Conservation (phyloP, 129 eudicot genomes). For the Smallanthus sonchifolius region DNA sequence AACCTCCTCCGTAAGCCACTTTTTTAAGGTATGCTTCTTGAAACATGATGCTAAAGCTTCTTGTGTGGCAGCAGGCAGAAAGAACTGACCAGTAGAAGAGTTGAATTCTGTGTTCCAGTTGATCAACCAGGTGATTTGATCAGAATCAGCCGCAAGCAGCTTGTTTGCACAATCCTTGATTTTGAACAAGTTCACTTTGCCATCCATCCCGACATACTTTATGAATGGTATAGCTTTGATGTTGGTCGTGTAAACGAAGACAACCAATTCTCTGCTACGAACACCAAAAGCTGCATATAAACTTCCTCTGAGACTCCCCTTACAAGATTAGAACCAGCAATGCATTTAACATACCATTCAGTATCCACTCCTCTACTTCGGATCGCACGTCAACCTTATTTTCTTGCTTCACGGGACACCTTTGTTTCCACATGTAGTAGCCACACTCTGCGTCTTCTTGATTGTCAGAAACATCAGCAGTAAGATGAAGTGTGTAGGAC, state of each 20-base stretch:
- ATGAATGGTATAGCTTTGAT: slow-evolving; percentile 38
- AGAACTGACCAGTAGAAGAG: background rate
- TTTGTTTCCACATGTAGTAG: slow-evolving; percentile 63
- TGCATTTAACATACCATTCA: slow-evolving; percentile 62
- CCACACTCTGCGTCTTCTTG: slow-evolving; percentile 32
- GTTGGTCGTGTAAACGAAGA: slow-evolving; percentile 27
- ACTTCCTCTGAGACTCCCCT: slow-evolving; percentile 38
- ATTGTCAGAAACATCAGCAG: slow-evolving; percentile 32
- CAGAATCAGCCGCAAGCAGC: slow-evolving; percentile 2
- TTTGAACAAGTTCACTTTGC: slow-evolving; percentile 24
- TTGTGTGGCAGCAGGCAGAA: slow-evolving; percentile 39
- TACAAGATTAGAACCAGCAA: slow-evolving; percentile 41
- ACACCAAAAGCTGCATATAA: slow-evolving; percentile 38
- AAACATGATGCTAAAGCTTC: slow-evolving; percentile 13
- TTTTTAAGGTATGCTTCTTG: slow-evolving; percentile 8
- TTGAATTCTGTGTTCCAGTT: slow-evolving; percentile 44
- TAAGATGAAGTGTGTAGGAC: slow-evolving; percentile 41
- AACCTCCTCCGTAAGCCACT: slow-evolving; percentile 39
- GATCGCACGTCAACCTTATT: slow-evolving; percentile 37
- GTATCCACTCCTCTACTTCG: slow-evolving; percentile 51
- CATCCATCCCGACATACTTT: slow-evolving; percentile 33
- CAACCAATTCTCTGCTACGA: slow-evolving; percentile 41
- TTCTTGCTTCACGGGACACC: slow-evolving; percentile 40
- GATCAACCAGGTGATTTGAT: slow-evolving; percentile 34
- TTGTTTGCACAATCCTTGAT: slow-evolving; percentile 8